phyloP scores from a whole-genome alignment of 371 early-diverging fungal genomes.

The Quaeritorhiza haematococci region DNA sequence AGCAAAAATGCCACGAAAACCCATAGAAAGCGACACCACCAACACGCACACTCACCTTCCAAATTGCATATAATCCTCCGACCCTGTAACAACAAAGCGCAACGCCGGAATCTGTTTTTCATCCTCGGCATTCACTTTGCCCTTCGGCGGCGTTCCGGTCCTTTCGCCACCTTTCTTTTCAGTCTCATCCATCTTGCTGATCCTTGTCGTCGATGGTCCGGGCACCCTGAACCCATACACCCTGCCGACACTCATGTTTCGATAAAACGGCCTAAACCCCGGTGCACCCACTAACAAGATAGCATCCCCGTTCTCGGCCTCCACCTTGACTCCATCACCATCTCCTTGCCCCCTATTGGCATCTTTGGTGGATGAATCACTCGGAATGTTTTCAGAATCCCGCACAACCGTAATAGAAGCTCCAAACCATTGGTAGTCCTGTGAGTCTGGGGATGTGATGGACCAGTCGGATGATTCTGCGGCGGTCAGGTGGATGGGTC shows the following conservation, averaged over 20 bases:
- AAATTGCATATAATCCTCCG: slow-evolving; percentile 40
- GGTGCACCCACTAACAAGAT: slow-evolving; percentile 23
- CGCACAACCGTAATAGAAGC: slow-evolving; percentile 11
- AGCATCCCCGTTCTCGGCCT: neutral
- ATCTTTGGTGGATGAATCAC: too few species aligned
- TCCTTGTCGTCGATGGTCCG: too few species aligned
- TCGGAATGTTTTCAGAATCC: neutral
- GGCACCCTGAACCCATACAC: slow-evolving; percentile 35
- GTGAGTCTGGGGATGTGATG: slow-evolving; percentile 20
- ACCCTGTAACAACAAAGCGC: slow-evolving; percentile 27
- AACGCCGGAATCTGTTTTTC: slow-evolving; percentile 7
- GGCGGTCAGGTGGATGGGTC: slow-evolving; percentile 1
- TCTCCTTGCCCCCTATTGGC: too few species aligned
- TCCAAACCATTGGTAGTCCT: slow-evolving; percentile 44
- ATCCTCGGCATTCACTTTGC: too few species aligned
- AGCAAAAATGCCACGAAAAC: neutral
- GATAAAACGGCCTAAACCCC: neutral
- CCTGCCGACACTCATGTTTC: slow-evolving; percentile 29
- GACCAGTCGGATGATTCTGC: slow-evolving; percentile 27
- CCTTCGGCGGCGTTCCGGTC: too few species aligned
- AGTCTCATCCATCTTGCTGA: too few species aligned
- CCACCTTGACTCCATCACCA: too few species aligned
- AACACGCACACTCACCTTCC: slow-evolving; percentile 33
- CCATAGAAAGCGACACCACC: neutral
- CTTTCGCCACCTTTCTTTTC: too few species aligned